Percentiles rank a stretch among this genome's conserved stretches.
These are phyloP conservation scores for Tuber calosporum DNA, from an alignment of 495 filamentous ascomycete genomes.

Conservation along the genomic window DNA sequence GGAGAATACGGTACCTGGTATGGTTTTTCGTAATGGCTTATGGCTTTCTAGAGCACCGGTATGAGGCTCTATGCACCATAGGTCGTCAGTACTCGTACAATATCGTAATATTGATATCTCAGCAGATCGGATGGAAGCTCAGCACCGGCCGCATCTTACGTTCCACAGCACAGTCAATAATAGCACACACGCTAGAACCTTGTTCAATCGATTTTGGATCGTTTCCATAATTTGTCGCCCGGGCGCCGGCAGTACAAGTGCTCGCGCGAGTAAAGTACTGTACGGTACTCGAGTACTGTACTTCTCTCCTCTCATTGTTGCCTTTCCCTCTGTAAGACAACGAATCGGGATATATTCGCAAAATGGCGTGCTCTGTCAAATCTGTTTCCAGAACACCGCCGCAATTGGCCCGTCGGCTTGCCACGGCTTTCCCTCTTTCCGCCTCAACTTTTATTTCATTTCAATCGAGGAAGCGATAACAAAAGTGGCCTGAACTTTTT, in stretches of 20 bases:
- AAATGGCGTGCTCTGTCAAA: neutral
- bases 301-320: neutral
- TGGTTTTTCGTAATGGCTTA: neutral
- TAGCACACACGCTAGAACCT: neutral
- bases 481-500: neutral
- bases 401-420: neutral
- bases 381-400: neutral
- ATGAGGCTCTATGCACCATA: neutral
- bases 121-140: neutral
- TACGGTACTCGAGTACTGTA: too few relatives aligned
- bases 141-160: neutral
- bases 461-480: neutral
- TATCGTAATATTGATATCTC: neutral
- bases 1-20: neutral
- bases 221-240: neutral
- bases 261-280: too few relatives aligned
- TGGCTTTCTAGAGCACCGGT: neutral
- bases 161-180: neutral
- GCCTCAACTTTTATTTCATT: neutral
- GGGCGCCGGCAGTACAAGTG: neutral
- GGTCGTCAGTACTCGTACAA: neutral
- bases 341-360: neutral
- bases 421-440: neutral
- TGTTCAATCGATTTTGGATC: neutral
- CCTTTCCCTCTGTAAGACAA: neutral